Base-by-base conservation (phyloP, 1,284 basidiomycete genomes). In the Malassezia brasiliensis region DNA sequence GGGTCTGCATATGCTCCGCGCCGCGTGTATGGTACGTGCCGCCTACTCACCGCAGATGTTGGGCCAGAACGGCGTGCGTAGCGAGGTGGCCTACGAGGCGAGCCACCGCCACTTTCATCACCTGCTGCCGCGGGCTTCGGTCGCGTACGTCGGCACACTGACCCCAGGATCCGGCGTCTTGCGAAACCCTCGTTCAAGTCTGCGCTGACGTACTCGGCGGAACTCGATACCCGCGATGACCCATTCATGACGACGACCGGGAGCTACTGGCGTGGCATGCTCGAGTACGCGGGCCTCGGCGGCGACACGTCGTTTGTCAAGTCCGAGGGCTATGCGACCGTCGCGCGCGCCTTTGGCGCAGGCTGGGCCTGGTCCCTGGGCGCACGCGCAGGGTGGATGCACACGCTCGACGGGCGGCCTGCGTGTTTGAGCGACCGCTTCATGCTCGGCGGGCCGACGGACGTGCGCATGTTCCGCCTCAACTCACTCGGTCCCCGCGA, bases 401-500 rank as follows among this genome's bases (percentile, higher is more conserved):
- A 57, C 15, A 46, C 64, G 1, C 59, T 73, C 28, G 49, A 63
- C 41, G 37, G 53, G 2, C 78, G 44, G 34, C 50, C 62, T 8
- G 67, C 82, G 25, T 79, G 81, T 47, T 86, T 87, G 70, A 83
- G 81, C 34, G 94, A 99, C 76, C 82, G 89, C 5, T 93, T 91
- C 74, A 90, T 93, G 65, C 80, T 96, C 0, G 94, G 93, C 28
- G 94, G 93, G 0, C 90, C 94, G 0, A 83, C 86, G n/a, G 87
- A 83, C 46, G 80, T 98, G 2, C 80, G 94, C 25, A 85, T 86
- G 59, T 96, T 96, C 79, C 83, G 83, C 55, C 79, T 83, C 28
- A 91, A 90, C 67, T 82, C 85, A 0, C 79, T 98, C 75, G 94
- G 94, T 0, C 84, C 87, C 1, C 81, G 82, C 31, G 88, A 93